Conservation (phyloP, 2,329 filamentous ascomycete species). For the Colletotrichum tropicale region DNA sequence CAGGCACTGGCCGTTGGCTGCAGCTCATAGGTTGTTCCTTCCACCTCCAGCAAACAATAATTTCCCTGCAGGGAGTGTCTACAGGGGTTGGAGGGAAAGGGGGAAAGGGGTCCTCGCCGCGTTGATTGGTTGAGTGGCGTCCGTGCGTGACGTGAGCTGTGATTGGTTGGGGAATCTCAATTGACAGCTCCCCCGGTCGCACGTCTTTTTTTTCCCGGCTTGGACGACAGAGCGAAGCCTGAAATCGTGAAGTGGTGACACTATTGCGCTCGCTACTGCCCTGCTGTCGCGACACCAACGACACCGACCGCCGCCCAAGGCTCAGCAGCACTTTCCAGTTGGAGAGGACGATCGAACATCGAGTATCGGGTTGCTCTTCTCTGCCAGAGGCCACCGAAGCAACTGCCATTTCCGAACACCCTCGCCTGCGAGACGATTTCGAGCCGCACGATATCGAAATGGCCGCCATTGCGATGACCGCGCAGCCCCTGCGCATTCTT, state of each 20-base stretch:
- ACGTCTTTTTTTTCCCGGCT: slow-evolving; percentile 10
- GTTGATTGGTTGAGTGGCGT: slow-evolving; percentile 11
- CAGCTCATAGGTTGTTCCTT: slow-evolving; percentile 28
- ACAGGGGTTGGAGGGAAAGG: slow-evolving; percentile 49
- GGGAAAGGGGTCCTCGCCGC: slow-evolving; percentile 28
- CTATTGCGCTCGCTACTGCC: not conserved
- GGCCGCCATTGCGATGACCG: slow-evolving; percentile 39
- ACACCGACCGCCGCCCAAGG: not conserved
- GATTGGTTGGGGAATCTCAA: slow-evolving; percentile 22
- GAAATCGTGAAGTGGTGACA: not conserved
- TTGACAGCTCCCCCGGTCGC: slow-evolving; percentile 10
- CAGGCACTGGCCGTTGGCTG: slow-evolving; percentile 19
- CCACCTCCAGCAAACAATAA: slow-evolving; percentile 51
- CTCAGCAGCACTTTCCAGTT: not conserved
- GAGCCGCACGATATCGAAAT: slow-evolving; percentile 36
- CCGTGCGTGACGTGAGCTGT: slow-evolving; percentile 7
- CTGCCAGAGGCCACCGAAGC: not conserved
- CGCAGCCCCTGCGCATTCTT: slow-evolving; percentile 35
- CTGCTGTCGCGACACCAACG: not conserved
- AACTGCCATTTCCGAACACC: not conserved
- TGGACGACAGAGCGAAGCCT: not conserved
- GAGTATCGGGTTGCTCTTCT: no score
- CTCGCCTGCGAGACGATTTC: not conserved
- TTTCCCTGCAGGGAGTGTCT: slow-evolving; percentile 46
- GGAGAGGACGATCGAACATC: not conserved